These are phyloP conservation scores for Ustilago loliicola DNA, from an alignment of 1,284 basidiomycete species.

Conservation along the genomic window DNA sequence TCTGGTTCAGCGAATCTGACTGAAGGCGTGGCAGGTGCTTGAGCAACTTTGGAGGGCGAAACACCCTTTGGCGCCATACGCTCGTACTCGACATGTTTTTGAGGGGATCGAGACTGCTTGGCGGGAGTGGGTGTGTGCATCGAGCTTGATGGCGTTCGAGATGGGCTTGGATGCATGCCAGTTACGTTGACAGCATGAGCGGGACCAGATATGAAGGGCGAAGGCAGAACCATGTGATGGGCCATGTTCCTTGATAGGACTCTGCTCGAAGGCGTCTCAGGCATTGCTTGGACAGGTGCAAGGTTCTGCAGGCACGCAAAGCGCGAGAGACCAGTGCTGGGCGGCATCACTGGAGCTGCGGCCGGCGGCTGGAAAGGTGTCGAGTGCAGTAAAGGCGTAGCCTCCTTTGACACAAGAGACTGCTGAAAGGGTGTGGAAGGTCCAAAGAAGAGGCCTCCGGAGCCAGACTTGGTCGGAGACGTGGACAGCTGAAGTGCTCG, in stretches of 20 bases:
- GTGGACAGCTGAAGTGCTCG: slow-evolving; percentile 32
- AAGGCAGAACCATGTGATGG: slow-evolving; percentile 25
- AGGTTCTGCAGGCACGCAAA: slow-evolving; percentile 47
- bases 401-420: neutral
- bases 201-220: slow-evolving; percentile 24
- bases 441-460: slow-evolving; percentile 14
- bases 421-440: slow-evolving; percentile 30
- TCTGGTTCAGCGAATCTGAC: slow-evolving; percentile 23
- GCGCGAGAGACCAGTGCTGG: slow-evolving; percentile 40
- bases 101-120: neutral
- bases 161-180: neutral
- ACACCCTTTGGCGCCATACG: neutral
- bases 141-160: slow-evolving; percentile 14
- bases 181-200: neutral
- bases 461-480: slow-evolving; percentile 29
- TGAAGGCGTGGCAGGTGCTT: slow-evolving; percentile 21
- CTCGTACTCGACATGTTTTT: neutral
- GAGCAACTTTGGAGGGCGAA: slow-evolving; percentile 8
- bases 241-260: slow-evolving; percentile 20
- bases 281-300: slow-evolving; percentile 9
- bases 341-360: slow-evolving; percentile 14
- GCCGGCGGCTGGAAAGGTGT: slow-evolving; percentile 28
- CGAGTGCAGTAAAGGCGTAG: slow-evolving; percentile 15
- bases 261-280: slow-evolving; percentile 30
- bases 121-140: slow-evolving; percentile 15